These are phyloP conservation scores for Fusarium oxysporum DNA, from an alignment of 2,329 filamentous ascomycete species.

Conservation along the genomic window DNA sequence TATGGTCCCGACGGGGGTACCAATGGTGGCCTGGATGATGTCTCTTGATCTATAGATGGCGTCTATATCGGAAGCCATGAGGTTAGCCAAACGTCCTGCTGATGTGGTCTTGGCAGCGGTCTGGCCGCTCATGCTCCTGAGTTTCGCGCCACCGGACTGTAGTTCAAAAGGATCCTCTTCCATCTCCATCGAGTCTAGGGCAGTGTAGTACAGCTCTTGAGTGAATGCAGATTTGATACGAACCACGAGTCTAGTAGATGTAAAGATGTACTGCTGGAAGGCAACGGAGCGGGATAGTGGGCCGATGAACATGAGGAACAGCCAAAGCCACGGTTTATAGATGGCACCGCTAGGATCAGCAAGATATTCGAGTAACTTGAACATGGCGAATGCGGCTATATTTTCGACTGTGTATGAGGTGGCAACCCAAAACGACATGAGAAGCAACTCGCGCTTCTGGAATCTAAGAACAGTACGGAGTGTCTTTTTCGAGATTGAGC, in stretches of 20 bases:
- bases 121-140: conserved; percentile 46
- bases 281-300: conserved; percentile 60
- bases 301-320: conserved; percentile 64
- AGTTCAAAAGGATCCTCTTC: conserved; percentile 63
- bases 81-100: conserved; percentile 64
- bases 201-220: conserved; percentile 68
- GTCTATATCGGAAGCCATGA: conserved; percentile 70
- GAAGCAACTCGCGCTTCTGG: conserved; percentile 55
- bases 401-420: conserved; percentile 59
- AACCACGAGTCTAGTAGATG: conserved; percentile 66
- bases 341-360: conserved; percentile 57
- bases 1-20: conserved; percentile 60
- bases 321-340: conserved; percentile 64
- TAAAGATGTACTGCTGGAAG: conserved; percentile 69
- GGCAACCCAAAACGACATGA: conserved; percentile 59
- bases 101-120: conserved; percentile 54
- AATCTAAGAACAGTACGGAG: conserved; percentile 59
- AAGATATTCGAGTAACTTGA: conserved; percentile 64
- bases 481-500: conserved; percentile 57
- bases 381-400: conserved; percentile 65
- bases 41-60: conserved; percentile 65
- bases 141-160: conserved; percentile 39
- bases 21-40: conserved; percentile 59
- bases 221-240: conserved; percentile 67
- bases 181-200: conserved; percentile 66